These are phyloP conservation scores for Penicillium sp. DNA, from an alignment of 2,329 filamentous ascomycete genomes.

Conservation along the genomic window DNA sequence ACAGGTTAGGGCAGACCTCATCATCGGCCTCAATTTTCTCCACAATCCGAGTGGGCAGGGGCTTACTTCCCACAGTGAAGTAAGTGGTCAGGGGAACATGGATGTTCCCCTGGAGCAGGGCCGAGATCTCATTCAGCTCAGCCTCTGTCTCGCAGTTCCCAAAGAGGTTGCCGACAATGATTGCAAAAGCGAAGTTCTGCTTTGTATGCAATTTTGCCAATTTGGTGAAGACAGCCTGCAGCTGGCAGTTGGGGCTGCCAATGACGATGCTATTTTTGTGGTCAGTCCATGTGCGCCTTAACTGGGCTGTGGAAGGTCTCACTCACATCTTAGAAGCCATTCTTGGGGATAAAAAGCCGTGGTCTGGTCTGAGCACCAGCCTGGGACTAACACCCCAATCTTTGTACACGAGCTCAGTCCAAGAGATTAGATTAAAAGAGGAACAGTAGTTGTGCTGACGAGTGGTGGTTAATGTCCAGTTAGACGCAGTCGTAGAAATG, in stretches of 20 bases:
- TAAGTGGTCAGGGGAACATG: constrained; percentile 81
- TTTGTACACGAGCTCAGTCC: not conserved
- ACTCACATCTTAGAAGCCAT: constrained; percentile 61
- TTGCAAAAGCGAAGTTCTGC: constrained; percentile 82
- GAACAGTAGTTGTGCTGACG: not conserved
- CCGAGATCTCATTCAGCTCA: constrained; percentile 62
- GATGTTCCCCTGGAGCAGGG: constrained; percentile 72
- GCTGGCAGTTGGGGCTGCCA: constrained; percentile 78
- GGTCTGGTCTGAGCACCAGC: not conserved
- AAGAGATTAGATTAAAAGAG: not conserved
- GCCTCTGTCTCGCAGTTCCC: constrained; percentile 48
- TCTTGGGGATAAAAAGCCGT: constrained; percentile 1
- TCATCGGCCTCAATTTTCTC: constrained; percentile 72
- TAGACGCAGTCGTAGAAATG: not conserved
- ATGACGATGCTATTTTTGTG: constrained; percentile 63
- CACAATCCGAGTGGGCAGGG: constrained; percentile 71
- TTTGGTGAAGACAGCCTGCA: constrained; percentile 76
- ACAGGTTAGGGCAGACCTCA: constrained; percentile 84
- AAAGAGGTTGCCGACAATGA: constrained; percentile 85
- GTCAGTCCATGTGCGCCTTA: constrained; percentile 19
- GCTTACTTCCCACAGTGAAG: constrained; percentile 75
- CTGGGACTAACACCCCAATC: too few species aligned
- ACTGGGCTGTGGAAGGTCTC: constrained; percentile 26
- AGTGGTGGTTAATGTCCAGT: not conserved
- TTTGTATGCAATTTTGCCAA: constrained; percentile 78